phyloP scores from a whole-genome alignment of 148 eudicot species.

The Silene latifolia region DNA sequence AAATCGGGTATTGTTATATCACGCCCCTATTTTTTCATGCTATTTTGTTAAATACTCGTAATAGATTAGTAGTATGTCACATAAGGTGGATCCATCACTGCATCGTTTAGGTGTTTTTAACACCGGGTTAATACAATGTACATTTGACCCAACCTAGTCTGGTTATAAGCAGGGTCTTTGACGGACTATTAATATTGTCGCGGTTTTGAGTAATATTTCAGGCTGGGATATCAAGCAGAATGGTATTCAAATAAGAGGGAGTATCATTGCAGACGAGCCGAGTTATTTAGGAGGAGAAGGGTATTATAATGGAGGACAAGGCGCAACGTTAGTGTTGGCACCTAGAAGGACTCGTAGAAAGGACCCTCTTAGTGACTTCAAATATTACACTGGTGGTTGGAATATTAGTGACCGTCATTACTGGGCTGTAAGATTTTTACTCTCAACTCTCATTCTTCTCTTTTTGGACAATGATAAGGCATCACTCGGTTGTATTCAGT shows the following conservation, averaged over 20 bases:
- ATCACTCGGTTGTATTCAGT: too few relatives aligned
- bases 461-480: background rate
- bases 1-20: too few relatives aligned
- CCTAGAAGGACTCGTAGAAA: conserved; percentile 48
- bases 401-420: conserved; percentile 39
- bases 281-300: conserved; percentile 7
- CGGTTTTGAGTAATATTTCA: background rate
- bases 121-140: too few relatives aligned
- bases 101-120: too few relatives aligned
- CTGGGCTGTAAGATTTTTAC: conserved; percentile 35
- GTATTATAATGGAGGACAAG: conserved; percentile 17
- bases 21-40: too few relatives aligned
- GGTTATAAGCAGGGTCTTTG: too few relatives aligned
- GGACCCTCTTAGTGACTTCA: conserved; percentile 42
- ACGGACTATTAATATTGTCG: background rate
- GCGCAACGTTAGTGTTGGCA: conserved; percentile 43
- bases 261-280: conserved; percentile 12
- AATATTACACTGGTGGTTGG: conserved; percentile 51
- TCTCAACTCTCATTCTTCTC: background rate
- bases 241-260: background rate
- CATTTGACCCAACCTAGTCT: too few relatives aligned
- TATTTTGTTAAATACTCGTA: too few relatives aligned
- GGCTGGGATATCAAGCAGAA: conserved; percentile 4
- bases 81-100: too few relatives aligned
- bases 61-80: too few relatives aligned